Evolutionary conservation across 2,329 filamentous ascomycete species (phyloP).

Genomic region (Dactylellina drechsleri): DNA sequence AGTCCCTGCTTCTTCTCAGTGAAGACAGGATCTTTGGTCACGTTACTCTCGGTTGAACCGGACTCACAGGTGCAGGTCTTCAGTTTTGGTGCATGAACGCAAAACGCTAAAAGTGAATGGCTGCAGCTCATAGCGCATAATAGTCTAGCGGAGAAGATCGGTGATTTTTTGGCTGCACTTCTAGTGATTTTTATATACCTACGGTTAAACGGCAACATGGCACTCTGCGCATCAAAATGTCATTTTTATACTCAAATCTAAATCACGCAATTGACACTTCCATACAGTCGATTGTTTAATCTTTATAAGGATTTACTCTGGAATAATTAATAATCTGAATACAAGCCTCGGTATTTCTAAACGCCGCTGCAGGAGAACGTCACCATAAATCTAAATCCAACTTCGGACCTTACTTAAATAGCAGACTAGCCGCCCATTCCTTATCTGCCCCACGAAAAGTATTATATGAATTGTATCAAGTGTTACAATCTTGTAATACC

Average conservation of each 20-base stretch:
- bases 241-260: slow-evolving; percentile 15
- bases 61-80: slow-evolving; percentile 19
- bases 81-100: slow-evolving; percentile 7
- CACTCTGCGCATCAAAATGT: slow-evolving; percentile 15
- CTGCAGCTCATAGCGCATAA: neutral
- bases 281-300: too few relatives aligned
- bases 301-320: slow-evolving; percentile 1
- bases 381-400: neutral
- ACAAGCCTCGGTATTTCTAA: slow-evolving; percentile 13
- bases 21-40: slow-evolving; percentile 11
- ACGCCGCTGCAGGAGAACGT: slow-evolving; percentile 1
- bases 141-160: slow-evolving; percentile 43
- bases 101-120: slow-evolving; percentile 10
- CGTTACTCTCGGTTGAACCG: slow-evolving; percentile 48
- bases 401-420: slow-evolving; percentile 38
- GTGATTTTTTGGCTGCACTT: slow-evolving; percentile 8
- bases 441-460: slow-evolving; percentile 1
- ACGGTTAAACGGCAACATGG: slow-evolving; percentile 46
- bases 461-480: slow-evolving; percentile 3
- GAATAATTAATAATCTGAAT: neutral
- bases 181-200: slow-evolving; percentile 6
- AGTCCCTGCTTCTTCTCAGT: too few relatives aligned
- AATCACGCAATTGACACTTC: slow-evolving; percentile 33
- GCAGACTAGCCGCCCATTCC: slow-evolving; percentile 19
- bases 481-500: slow-evolving; percentile 25